A percentile compares a stretch with the other conserved stretches of the same genome.
Evolutionary conservation across 1,139 yeast species (phyloP).

Genomic region (Diutina ranongensis): DNA sequence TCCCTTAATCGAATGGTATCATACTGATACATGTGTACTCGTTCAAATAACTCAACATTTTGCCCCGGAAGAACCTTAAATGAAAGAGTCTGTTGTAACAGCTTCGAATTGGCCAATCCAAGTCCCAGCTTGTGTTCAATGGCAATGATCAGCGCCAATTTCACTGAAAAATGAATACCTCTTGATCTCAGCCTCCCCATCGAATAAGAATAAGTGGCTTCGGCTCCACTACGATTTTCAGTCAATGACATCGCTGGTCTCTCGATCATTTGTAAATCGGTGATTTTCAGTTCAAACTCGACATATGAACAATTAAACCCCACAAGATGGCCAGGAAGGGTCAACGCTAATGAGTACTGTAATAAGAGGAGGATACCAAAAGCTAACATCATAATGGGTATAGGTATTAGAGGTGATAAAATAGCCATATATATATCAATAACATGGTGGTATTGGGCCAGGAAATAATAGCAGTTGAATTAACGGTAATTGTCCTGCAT

Average conservation of each 20-base stretch:
- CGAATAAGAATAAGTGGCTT: not conserved
- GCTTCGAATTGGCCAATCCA: not conserved
- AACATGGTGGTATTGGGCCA: too few species aligned
- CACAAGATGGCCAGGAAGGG: not conserved
- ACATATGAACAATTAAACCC: conserved; percentile 1
- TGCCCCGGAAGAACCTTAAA: not conserved
- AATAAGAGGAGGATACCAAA: not conserved
- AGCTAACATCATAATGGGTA: too few species aligned
- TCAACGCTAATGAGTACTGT: not conserved
- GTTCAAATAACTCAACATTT: not conserved
- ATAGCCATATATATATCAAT: too few species aligned
- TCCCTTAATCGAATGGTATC: not conserved
- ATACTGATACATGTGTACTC: not conserved
- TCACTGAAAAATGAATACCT: not conserved
- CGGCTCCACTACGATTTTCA: not conserved
- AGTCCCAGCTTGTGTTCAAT: conserved; percentile 1
- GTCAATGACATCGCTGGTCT: not conserved
- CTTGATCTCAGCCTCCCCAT: not conserved
- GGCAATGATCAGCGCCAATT: not conserved
- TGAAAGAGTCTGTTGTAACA: not conserved
- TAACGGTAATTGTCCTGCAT: too few species aligned
- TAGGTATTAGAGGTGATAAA: too few species aligned
- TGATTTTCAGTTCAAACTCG: conserved; percentile 1
- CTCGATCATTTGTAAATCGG: not conserved
- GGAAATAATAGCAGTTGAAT: too few species aligned